Percentiles rank a stretch among this genome's conserved stretches.
Conservation (phyloP, 495 filamentous ascomycete genomes). For the Neurospora pannonica region DNA sequence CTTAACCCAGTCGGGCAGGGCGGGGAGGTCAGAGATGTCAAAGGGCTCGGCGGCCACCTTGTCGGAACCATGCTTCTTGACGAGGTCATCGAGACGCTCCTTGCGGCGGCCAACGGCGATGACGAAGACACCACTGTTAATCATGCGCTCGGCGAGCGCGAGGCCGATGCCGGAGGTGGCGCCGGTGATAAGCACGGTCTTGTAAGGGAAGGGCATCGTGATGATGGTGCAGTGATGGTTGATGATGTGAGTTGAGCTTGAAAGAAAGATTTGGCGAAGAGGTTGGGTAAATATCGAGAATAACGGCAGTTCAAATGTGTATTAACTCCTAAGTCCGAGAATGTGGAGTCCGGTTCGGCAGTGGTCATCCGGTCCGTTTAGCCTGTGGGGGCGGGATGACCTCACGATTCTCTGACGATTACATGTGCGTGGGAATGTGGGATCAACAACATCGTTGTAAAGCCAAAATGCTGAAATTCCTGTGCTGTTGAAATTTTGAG, state of each 20-base stretch:
- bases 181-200: conserved; percentile 60
- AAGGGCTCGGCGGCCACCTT: conserved; percentile 45
- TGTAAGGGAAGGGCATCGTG: conserved; percentile 52
- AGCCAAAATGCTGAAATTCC: background rate
- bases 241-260: background rate
- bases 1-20: conserved; percentile 47
- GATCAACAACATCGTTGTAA: background rate
- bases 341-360: background rate
- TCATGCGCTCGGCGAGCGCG: conserved; percentile 53
- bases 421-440: background rate
- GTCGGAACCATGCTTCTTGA: conserved; percentile 46
- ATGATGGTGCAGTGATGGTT: background rate
- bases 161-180: conserved; percentile 65
- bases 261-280: background rate
- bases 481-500: background rate
- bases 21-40: conserved; percentile 53
- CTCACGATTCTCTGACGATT: background rate
- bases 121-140: conserved; percentile 50
- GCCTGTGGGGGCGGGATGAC: background rate
- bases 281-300: background rate
- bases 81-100: conserved; percentile 55
- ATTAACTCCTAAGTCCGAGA: background rate
- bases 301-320: background rate
- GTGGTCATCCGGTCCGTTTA: background rate
- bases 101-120: conserved; percentile 56